phyloP scores from a whole-genome alignment of 495 filamentous ascomycete genomes.

The Melanomma pulvis-pyrius region DNA sequence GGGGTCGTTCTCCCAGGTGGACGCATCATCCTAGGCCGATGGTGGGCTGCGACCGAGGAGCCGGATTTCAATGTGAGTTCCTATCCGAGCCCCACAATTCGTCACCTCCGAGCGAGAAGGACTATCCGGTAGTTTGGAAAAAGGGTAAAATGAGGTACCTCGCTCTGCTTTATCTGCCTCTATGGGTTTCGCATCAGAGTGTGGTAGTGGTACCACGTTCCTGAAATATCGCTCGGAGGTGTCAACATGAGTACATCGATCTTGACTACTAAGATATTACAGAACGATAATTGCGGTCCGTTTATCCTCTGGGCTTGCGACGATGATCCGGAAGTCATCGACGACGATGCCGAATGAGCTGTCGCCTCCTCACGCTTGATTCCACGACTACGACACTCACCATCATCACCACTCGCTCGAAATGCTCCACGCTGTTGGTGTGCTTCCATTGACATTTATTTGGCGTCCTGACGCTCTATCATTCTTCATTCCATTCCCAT shows the following conservation, averaged over 20 bases:
- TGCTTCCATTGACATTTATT: not conserved
- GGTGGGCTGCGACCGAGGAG: slow-evolving; percentile 39
- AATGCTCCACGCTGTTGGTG: too few relatives aligned
- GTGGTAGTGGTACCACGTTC: too few relatives aligned
- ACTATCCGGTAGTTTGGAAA: too few relatives aligned
- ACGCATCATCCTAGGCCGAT: slow-evolving; percentile 46
- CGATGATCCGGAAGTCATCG: not conserved
- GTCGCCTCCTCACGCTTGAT: too few relatives aligned
- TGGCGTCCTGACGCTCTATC: not conserved
- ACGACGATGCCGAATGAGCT: not conserved
- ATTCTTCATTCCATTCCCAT: not conserved
- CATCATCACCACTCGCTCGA: too few relatives aligned
- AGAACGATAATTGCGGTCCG: not conserved
- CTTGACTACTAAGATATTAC: not conserved
- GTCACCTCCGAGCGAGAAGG: too few relatives aligned
- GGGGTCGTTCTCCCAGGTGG: slow-evolving; percentile 49
- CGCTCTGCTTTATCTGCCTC: too few relatives aligned
- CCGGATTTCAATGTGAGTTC: not conserved
- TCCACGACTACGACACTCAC: not conserved
- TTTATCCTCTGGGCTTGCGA: not conserved
- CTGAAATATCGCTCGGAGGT: too few relatives aligned
- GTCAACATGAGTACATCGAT: too few relatives aligned
- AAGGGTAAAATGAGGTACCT: too few relatives aligned
- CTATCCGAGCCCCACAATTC: too few relatives aligned
- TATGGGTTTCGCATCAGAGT: not conserved